phyloP scores from a whole-genome alignment of 345 rosid species.

The Citrus sp. region DNA sequence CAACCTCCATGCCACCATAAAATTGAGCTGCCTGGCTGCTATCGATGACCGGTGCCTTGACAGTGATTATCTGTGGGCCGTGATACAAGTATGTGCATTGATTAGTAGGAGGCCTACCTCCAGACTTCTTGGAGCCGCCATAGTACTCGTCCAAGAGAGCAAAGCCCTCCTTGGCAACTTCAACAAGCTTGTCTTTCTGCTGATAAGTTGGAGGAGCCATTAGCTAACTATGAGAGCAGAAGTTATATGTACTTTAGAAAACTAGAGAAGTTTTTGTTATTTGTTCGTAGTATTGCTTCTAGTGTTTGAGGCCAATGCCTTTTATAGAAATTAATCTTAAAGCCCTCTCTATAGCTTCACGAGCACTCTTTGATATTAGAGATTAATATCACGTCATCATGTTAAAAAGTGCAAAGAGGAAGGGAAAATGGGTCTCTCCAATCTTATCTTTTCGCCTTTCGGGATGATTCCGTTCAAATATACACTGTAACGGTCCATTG shows the following conservation, averaged over 20 bases:
- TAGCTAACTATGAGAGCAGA: neutral
- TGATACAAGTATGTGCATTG: neutral
- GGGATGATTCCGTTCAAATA: neutral
- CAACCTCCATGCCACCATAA: neutral
- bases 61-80: neutral
- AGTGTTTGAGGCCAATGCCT: neutral
- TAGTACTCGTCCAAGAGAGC: neutral
- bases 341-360: neutral
- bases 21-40: slow-evolving; percentile 1
- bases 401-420: neutral
- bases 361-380: neutral
- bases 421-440: neutral
- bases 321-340: too few species aligned
- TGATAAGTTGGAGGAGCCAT: neutral
- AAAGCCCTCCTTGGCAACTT: neutral
- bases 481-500: neutral
- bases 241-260: neutral
- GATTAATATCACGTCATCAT: neutral
- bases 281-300: neutral
- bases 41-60: neutral
- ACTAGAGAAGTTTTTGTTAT: neutral
- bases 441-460: neutral
- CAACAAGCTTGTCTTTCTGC: neutral
- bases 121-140: neutral
- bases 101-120: neutral